Conservation (phyloP, 75 land plant species). For the Pseudotsuga menziesii region DNA sequence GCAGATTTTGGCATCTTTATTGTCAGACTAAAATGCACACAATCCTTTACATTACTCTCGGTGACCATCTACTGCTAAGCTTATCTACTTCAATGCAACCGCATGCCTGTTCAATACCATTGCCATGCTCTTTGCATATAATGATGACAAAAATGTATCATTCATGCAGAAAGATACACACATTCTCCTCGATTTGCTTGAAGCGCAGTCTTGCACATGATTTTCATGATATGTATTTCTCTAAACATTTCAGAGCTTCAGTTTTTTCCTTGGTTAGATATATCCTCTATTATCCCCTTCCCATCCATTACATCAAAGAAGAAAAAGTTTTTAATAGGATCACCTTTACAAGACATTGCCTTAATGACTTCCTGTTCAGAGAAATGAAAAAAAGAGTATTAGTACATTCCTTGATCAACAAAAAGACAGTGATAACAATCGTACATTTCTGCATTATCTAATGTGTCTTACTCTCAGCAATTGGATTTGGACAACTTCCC, state of each 20-base stretch:
- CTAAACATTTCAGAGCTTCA: background rate
- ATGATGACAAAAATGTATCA: background rate
- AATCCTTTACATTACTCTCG: background rate
- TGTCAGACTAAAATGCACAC: background rate
- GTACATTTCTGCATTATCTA: background rate
- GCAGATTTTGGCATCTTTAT: background rate
- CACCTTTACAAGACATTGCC: constrained; percentile 95
- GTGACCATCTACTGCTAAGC: background rate
- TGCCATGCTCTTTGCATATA: background rate
- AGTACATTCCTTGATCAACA: background rate
- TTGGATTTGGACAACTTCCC: background rate
- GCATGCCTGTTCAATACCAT: background rate
- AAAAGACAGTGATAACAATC: background rate
- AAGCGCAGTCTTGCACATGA: background rate
- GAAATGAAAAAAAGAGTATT: background rate
- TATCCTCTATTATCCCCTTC: constrained; percentile 87
- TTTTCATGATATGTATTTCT: background rate
- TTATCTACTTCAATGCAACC: background rate
- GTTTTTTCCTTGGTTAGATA: constrained; percentile 21
- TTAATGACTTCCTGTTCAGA: constrained; percentile 82
- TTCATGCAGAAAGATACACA: background rate
- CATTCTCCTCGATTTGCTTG: background rate
- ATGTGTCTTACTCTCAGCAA: constrained; percentile 1
- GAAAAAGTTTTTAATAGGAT: constrained; percentile 88
- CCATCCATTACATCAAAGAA: constrained; percentile 91